These are phyloP conservation scores for Solanum chacoense DNA, from an alignment of 305 asterid genomes.

Conservation along the genomic window DNA sequence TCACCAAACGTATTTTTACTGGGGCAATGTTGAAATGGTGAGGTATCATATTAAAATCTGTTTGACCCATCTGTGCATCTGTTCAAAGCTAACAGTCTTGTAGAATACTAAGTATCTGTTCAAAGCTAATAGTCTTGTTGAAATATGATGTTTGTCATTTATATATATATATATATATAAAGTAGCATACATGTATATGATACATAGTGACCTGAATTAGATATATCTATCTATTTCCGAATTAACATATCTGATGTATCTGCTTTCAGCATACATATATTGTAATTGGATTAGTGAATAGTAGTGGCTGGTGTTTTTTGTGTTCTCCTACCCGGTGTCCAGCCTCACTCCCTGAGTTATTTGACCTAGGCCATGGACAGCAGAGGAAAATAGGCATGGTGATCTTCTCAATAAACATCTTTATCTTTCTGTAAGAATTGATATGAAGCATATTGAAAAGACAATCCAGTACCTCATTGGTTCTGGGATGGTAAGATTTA, in stretches of 20 bases:
- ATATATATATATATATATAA: too few species aligned
- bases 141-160: too few species aligned
- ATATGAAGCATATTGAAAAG: conserved; percentile 38
- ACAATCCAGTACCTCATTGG: neutral
- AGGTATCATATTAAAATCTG: neutral
- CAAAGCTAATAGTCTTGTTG: too few species aligned
- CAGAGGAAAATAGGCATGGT: conserved; percentile 75
- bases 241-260: neutral
- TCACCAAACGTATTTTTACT: neutral
- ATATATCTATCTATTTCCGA: neutral
- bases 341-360: too few species aligned
- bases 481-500: neutral
- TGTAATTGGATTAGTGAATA: neutral
- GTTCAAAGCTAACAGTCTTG: too few species aligned
- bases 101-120: too few species aligned
- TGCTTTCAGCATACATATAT: neutral
- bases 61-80: too few species aligned
- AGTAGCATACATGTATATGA: neutral
- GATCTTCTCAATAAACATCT: conserved; percentile 41
- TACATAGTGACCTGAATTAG: neutral
- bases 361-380: conserved; percentile 12
- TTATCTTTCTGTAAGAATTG: conserved; percentile 58
- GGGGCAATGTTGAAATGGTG: neutral
- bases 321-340: too few species aligned
- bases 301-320: neutral